A percentile compares a stretch with the other conserved stretches of the same genome.
Conservation (phyloP, 768 basidiomycete species). For the Agaricus sinodeliciosus region DNA sequence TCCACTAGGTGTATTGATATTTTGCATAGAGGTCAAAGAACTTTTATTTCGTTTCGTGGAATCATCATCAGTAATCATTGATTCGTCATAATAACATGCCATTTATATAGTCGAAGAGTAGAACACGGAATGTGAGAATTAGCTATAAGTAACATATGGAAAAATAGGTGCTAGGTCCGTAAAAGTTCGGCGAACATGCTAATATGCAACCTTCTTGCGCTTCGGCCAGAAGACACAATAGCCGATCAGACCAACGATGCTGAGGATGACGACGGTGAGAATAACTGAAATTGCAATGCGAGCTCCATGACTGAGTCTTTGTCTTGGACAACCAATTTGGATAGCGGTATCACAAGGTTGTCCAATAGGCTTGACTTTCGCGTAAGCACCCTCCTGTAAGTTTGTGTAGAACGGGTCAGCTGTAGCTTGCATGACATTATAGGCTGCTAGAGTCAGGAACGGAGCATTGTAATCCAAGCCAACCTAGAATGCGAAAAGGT, state of each 20-base stretch:
- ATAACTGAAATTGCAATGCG: conserved; percentile 69
- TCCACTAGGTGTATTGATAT: conserved; percentile 21
- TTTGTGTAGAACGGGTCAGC: conserved; percentile 74
- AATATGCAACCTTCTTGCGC: conserved; percentile 6
- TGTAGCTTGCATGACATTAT: conserved; percentile 61
- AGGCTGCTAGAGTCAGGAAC: conserved; percentile 78
- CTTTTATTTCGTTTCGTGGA: no score
- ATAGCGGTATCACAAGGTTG: conserved; percentile 76
- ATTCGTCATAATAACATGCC: not conserved
- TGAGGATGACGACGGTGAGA: conserved; percentile 53
- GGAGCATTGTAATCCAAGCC: conserved; percentile 91
- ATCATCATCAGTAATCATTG: no score
- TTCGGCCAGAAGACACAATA: conserved; percentile 27
- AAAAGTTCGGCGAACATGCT: no score
- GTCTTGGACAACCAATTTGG: conserved; percentile 39
- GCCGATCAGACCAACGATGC: conserved; percentile 41
- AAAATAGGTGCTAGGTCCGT: no score
- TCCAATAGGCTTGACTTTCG: conserved; percentile 53
- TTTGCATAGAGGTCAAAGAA: not conserved
- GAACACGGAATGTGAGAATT: no score
- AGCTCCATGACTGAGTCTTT: conserved; percentile 49
- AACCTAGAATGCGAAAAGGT: conserved; percentile 30
- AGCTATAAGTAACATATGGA: no score
- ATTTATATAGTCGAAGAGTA: not conserved
- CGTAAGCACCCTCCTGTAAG: conserved; percentile 63